Evolutionary conservation across 352 stramenopile species (phyloP), one percentile per base, ranked within the genome.

Genomic region (Globisporangium middletonii): DNA sequence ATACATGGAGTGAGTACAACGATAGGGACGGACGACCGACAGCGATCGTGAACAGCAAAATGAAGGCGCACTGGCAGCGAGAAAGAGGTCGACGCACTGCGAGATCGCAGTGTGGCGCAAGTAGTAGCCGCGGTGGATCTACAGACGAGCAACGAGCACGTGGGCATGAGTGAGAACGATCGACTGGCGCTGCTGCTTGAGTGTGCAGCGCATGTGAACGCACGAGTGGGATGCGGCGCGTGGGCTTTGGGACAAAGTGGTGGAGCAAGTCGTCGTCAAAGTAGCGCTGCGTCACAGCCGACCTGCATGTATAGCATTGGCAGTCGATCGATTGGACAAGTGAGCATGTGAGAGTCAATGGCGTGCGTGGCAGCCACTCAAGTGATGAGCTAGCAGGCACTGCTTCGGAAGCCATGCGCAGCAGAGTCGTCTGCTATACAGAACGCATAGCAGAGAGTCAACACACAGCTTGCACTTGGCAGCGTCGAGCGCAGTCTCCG

Each of bases 51-150:
- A 33, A 30, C 2, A 60, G 44, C 23, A 23, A 23, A 63, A 13
- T 7, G 28, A 19, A 3, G 51, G 12, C 30, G 41, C 7, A 33
- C 30, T n/a, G 18, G 28, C 49, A 43, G 9, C 33, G 49, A 92
- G 65, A 48, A 92, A 92, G 12, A 69, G 65, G 0, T 76, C 60
- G 41, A 92, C 73, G 47, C 73, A 80, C 37, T 73, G 70, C 26
- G 64, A 43, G 50, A 92, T 69, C 3, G 77, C 81, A 4, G 81
- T 53, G 48, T 89, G 79, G 26, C 81, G 78, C 49, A 92, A 57
- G 59, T 88, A 89, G 57, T 92, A 92, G 13, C 81, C 81, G 6
- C 79, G 79, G 63, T 92, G 81, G 52, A 92, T 89, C 81, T 92
- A 58, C 12, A 27, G n/a, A 27, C 26, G 12, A 49, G 37, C 26